These are phyloP conservation scores for Coniella lustricola DNA, from an alignment of 2,329 filamentous ascomycete genomes.

Conservation along the genomic window DNA sequence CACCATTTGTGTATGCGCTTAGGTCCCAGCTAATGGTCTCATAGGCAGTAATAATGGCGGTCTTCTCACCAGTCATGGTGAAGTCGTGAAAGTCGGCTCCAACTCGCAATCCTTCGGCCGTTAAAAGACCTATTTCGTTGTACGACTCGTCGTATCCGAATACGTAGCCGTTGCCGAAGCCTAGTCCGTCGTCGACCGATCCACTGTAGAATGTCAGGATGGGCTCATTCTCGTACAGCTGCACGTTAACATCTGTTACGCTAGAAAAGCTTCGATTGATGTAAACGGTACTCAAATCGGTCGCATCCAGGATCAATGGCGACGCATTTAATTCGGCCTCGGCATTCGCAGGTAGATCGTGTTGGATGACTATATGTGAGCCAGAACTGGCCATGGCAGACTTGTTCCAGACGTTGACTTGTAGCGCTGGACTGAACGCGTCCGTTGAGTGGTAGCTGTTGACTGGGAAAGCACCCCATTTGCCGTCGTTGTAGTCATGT, in stretches of 20 bases:
- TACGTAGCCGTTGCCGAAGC: constrained; percentile 4
- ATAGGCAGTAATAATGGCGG: constrained; percentile 32
- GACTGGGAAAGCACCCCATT: constrained; percentile 22
- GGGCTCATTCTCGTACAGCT: constrained; percentile 13
- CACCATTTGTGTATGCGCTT: constrained; percentile 16
- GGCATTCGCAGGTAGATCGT: constrained; percentile 6
- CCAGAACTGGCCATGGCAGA: constrained; percentile 21
- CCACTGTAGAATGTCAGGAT: constrained; percentile 20
- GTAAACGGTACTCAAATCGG: constrained; percentile 32
- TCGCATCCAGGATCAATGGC: constrained; percentile 29
- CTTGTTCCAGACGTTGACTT: constrained; percentile 26
- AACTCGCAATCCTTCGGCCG: neutral
- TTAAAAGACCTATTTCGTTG: constrained; percentile 6
- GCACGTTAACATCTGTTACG: constrained; percentile 22
- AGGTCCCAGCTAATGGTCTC: constrained; percentile 21
- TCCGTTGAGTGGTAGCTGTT: constrained; percentile 28
- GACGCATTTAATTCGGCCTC: constrained; percentile 17
- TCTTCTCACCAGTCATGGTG: constrained; percentile 30
- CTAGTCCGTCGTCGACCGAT: neutral
- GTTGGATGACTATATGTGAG: constrained; percentile 28
- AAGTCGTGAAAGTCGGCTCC: constrained; percentile 28
- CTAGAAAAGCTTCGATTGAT: constrained; percentile 25
- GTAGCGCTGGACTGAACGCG: constrained; percentile 27
- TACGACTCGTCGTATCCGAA: constrained; percentile 7
- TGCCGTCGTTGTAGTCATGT: constrained; percentile 24